phyloP scores from a whole-genome alignment of 257 asterid genomes.

The Solanum peruvianum region DNA sequence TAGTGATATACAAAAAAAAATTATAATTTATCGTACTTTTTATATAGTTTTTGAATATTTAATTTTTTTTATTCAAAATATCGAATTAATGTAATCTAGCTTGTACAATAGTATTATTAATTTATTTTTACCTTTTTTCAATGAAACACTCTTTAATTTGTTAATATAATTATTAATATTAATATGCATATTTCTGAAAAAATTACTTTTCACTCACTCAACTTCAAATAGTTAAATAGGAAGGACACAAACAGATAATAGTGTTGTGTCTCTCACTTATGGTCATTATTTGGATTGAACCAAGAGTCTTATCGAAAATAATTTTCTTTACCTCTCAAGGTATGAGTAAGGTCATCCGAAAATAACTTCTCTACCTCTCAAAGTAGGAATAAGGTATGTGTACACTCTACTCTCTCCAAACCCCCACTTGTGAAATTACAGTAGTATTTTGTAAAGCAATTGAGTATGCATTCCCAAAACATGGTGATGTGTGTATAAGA shows the following conservation, averaged over 20 bases:
- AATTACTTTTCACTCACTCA: neutral
- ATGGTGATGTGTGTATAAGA: neutral
- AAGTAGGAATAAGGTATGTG: neutral
- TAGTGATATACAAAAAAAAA: no score
- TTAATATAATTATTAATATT: no score
- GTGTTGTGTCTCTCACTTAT: neutral
- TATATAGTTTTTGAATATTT: no score
- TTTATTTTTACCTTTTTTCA: neutral
- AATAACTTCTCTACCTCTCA: neutral
- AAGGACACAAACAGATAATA: no score
- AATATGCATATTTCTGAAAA: no score
- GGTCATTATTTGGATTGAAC: neutral
- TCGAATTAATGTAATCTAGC: no score
- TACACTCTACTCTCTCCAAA: neutral
- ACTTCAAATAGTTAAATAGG: neutral
- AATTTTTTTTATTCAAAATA: no score
- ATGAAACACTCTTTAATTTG: neutral
- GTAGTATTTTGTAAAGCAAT: neutral
- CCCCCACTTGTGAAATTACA: no score
- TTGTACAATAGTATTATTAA: no score
- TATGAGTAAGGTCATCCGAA: neutral
- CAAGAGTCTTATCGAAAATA: no score
- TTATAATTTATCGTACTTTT: no score
- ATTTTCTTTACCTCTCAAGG: neutral
- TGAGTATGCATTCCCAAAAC: neutral